These are phyloP conservation scores for Verticillium alfalfae DNA, from an alignment of 2,329 filamentous ascomycete species.

Conservation along the genomic window DNA sequence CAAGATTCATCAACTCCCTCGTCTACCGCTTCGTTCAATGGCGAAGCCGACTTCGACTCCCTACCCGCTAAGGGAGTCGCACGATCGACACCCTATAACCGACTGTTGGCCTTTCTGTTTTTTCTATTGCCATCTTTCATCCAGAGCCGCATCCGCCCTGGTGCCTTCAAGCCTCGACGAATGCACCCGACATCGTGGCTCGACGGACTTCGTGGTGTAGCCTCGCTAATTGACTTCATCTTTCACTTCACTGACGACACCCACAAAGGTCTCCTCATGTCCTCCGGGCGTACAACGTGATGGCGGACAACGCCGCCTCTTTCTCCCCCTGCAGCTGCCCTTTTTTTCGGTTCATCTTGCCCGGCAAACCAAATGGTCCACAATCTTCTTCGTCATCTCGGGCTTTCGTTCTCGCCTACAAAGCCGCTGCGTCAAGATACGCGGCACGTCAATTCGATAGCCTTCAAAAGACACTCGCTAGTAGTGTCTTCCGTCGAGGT, in stretches of 20 bases:
- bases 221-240: constrained; percentile 41
- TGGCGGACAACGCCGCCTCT: constrained; percentile 22
- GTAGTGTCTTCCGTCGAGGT: constrained; percentile 39
- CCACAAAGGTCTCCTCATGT: constrained; percentile 22
- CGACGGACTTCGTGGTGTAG: constrained; percentile 43
- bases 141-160: constrained; percentile 20
- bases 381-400: constrained; percentile 46
- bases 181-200: constrained; percentile 39
- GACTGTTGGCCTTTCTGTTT: constrained; percentile 12
- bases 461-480: constrained; percentile 33
- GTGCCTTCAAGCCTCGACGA: constrained; percentile 11
- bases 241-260: constrained; percentile 40
- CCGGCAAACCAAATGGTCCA: constrained; percentile 41
- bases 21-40: constrained; percentile 4
- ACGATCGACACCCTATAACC: background rate
- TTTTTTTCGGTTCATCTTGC: constrained; percentile 35
- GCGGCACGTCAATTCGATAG: constrained; percentile 27
- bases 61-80: background rate
- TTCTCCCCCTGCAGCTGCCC: constrained; percentile 34
- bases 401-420: constrained; percentile 42
- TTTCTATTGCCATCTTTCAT: constrained; percentile 23
- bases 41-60: constrained; percentile 4
- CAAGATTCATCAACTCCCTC: background rate
- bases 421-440: constrained; percentile 36
- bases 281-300: constrained; percentile 24